These are phyloP conservation scores for Neurospora sp. DNA, from an alignment of 2,329 filamentous ascomycete genomes.

Conservation along the genomic window DNA sequence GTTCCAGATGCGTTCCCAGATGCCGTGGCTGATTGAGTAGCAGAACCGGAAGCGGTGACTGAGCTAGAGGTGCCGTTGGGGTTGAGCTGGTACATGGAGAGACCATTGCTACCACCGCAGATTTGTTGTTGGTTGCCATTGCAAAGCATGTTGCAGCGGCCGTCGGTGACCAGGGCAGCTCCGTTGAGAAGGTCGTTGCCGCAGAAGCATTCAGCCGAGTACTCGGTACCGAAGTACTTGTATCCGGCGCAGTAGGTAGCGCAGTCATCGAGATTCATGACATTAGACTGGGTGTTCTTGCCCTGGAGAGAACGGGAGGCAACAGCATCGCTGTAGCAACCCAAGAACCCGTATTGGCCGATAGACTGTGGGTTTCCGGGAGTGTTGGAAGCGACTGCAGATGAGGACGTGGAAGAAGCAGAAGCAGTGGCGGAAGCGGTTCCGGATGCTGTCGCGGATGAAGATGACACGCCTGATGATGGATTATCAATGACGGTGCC, in stretches of 20 bases:
- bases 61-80: neutral
- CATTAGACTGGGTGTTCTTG: slow-evolving; percentile 2
- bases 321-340: slow-evolving; percentile 12
- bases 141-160: slow-evolving; percentile 23
- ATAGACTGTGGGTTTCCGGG: neutral
- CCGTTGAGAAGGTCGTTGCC: slow-evolving; percentile 12
- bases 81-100: slow-evolving; percentile 21
- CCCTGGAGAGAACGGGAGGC: slow-evolving; percentile 10
- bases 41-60: neutral
- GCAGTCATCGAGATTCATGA: slow-evolving; percentile 12
- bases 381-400: neutral
- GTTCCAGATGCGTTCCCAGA: neutral
- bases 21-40: neutral
- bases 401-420: neutral
- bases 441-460: slow-evolving; percentile 1
- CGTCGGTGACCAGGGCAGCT: slow-evolving; percentile 7
- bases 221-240: slow-evolving; percentile 14
- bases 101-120: slow-evolving; percentile 22
- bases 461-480: neutral
- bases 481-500: neutral
- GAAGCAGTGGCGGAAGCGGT: neutral
- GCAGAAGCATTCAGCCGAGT: slow-evolving; percentile 17
- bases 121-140: slow-evolving; percentile 19
- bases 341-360: slow-evolving; percentile 1
- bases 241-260: slow-evolving; percentile 13